Evolutionary conservation across 441 rosid species (phyloP).

Genomic region (Populus tomentosa): DNA sequence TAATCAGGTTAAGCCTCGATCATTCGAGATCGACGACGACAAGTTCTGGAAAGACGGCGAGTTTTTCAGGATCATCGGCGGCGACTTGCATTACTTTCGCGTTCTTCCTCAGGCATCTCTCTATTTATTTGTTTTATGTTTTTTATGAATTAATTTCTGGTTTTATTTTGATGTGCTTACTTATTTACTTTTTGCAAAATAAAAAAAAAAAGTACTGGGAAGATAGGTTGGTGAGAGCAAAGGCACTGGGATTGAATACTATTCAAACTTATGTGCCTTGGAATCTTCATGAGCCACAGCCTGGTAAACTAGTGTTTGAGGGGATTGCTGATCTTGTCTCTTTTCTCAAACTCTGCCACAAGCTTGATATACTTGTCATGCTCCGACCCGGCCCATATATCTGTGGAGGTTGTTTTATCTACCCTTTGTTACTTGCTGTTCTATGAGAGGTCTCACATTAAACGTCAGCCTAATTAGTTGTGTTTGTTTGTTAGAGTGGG

Average conservation of each 20-base stretch:
- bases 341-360: slow-evolving; percentile 79
- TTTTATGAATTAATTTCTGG: not conserved
- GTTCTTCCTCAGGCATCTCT: slow-evolving; percentile 67
- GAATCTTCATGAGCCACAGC: slow-evolving; percentile 96
- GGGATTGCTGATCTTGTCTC: slow-evolving; percentile 77
- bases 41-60: slow-evolving; percentile 80
- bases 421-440: not conserved
- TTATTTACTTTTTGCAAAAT: slow-evolving; percentile 2
- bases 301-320: slow-evolving; percentile 61
- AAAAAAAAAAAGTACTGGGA: slow-evolving; percentile 67
- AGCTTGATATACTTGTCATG: slow-evolving; percentile 79
- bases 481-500: slow-evolving; percentile 74
- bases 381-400: slow-evolving; percentile 94
- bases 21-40: slow-evolving; percentile 66
- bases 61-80: slow-evolving; percentile 78
- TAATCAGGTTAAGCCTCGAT: slow-evolving; percentile 26
- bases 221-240: slow-evolving; percentile 79
- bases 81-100: slow-evolving; percentile 95
- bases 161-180: not conserved
- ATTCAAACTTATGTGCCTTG: slow-evolving; percentile 93
- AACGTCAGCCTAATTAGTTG: not conserved
- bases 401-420: slow-evolving; percentile 62
- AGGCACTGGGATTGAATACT: slow-evolving; percentile 83
- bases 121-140: not conserved
- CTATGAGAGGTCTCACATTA: not conserved